Percentiles rank a stretch among this genome's conserved stretches.
phyloP scores from a whole-genome alignment of 768 basidiomycete species.

The Serendipita sp. region DNA sequence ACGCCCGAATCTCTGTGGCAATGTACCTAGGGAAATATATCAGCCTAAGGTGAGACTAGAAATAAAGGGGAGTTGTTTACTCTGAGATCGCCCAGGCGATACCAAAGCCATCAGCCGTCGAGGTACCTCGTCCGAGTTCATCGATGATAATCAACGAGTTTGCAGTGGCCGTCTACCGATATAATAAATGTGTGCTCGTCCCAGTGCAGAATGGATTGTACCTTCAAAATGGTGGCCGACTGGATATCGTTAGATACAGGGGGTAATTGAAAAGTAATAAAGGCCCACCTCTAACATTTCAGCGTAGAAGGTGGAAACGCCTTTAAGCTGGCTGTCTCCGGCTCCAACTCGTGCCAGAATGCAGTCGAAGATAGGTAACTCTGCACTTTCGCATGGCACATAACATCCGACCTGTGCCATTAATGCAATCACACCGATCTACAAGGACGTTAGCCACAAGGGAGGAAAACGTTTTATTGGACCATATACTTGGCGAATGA shows the following conservation, averaged over 20 bases:
- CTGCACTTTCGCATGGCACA: conserved; percentile 79
- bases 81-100: conserved; percentile 98
- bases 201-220: conserved; percentile 20
- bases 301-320: conserved; percentile 98
- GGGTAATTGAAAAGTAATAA: not conserved
- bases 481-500: conserved; percentile 62
- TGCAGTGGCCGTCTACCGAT: conserved; percentile 65
- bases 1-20: conserved; percentile 78
- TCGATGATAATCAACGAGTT: conserved; percentile 96
- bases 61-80: conserved; percentile 27
- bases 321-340: conserved; percentile 93
- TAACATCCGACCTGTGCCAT: conserved; percentile 95
- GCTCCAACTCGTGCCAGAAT: conserved; percentile 92
- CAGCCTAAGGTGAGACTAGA: not conserved
- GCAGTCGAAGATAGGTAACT: conserved; percentile 86
- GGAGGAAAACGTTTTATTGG: not conserved
- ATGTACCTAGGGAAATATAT: conserved; percentile 52
- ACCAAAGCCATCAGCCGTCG: conserved; percentile 94
- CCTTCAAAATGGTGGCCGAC: conserved; percentile 85
- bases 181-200: not conserved
- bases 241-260: not conserved
- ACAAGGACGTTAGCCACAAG: conserved; percentile 10
- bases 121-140: conserved; percentile 86
- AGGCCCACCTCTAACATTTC: conserved; percentile 74
- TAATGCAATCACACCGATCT: conserved; percentile 88